These are phyloP conservation scores for Aspergillus pseudoglaucus DNA, from an alignment of 2,329 filamentous ascomycete genomes.

Conservation along the genomic window DNA sequence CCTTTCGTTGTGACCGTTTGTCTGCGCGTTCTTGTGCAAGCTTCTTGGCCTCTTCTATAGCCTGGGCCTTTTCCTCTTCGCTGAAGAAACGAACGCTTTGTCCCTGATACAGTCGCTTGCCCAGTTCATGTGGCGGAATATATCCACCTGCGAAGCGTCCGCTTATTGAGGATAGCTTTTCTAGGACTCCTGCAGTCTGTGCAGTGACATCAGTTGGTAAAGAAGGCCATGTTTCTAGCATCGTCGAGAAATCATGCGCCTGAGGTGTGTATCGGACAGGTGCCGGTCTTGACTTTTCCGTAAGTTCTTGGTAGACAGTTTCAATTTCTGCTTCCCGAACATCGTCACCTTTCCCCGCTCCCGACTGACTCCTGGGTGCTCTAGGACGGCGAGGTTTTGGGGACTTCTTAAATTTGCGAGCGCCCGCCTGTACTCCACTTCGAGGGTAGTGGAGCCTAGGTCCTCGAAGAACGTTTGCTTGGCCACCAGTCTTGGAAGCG, in stretches of 20 bases:
- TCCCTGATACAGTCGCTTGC: constrained; percentile 29
- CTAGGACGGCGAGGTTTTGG: constrained; percentile 7
- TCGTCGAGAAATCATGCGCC: constrained; percentile 22
- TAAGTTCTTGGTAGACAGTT: constrained; percentile 23
- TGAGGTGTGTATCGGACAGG: constrained; percentile 31
- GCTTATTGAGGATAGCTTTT: constrained; percentile 30
- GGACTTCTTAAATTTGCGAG: constrained; percentile 15
- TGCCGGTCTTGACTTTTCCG: constrained; percentile 21
- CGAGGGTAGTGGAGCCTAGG: constrained; percentile 19
- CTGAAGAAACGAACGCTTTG: constrained; percentile 33
- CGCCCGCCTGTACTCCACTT: constrained; percentile 10
- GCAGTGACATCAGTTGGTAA: constrained; percentile 26
- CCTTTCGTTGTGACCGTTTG: constrained; percentile 29
- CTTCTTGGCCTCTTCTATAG: constrained; percentile 28
- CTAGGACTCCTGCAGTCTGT: constrained; percentile 23
- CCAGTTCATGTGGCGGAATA: constrained; percentile 30
- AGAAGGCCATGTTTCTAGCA: constrained; percentile 36
- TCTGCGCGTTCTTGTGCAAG: constrained; percentile 28
- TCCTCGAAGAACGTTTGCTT: constrained; percentile 26
- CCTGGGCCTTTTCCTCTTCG: constrained; percentile 31
- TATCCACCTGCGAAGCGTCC: constrained; percentile 30
- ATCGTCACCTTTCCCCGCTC: constrained; percentile 19
- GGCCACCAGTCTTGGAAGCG: constrained; percentile 20
- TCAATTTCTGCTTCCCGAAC: constrained; percentile 20
- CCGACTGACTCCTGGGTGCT: constrained; percentile 9